A percentile compares a stretch with the other conserved stretches of the same genome.
These are phyloP conservation scores for Pseudogymnoascus sp. DNA, from an alignment of 2,329 filamentous ascomycete genomes.

Conservation along the genomic window DNA sequence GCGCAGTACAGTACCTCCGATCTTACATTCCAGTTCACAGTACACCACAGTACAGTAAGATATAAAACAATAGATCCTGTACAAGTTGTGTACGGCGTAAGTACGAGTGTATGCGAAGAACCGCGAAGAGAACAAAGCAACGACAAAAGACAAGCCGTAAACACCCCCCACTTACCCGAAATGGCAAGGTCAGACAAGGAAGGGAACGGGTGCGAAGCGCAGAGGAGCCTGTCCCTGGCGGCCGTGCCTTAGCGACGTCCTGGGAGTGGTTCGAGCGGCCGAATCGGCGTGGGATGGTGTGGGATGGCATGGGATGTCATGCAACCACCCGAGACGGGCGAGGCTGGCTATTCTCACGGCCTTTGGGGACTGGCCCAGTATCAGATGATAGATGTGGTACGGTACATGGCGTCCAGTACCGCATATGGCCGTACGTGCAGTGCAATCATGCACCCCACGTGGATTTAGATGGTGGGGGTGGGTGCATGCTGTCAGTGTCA, in stretches of 20 bases:
- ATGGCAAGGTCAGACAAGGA: constrained; percentile 1
- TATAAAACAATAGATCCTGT: background rate
- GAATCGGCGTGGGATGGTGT: background rate
- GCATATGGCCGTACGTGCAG: background rate
- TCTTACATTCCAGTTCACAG: too few species aligned
- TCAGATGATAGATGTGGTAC: background rate
- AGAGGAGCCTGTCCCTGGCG: background rate
- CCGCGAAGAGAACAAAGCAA: background rate
- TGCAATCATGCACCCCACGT: constrained; percentile 1
- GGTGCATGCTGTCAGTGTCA: constrained; percentile 3
- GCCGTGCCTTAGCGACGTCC: background rate
- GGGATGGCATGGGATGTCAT: background rate
- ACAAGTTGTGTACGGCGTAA: background rate
- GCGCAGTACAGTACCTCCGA: too few species aligned
- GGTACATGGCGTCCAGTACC: background rate
- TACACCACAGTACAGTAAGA: background rate
- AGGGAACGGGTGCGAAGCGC: background rate
- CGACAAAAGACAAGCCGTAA: background rate
- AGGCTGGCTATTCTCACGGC: background rate
- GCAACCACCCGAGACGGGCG: background rate
- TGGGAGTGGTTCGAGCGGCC: constrained; percentile 3
- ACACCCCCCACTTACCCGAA: background rate
- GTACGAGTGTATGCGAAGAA: background rate
- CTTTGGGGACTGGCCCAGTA: background rate
- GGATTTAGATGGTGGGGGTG: constrained; percentile 2